These are phyloP conservation scores for Fusarium musae DNA, from an alignment of 2,329 filamentous ascomycete species.

Conservation along the genomic window DNA sequence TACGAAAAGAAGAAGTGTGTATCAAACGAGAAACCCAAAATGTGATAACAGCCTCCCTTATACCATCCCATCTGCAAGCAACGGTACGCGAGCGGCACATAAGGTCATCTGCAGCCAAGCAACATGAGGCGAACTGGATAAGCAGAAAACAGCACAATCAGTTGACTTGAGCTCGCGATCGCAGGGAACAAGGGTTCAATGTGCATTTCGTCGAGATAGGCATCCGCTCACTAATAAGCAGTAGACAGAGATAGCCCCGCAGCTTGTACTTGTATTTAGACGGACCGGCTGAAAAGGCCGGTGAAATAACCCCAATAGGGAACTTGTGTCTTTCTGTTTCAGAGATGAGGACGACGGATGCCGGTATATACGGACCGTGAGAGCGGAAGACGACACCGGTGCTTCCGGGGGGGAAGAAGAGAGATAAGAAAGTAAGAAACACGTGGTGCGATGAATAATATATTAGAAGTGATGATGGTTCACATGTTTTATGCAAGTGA, in stretches of 20 bases:
- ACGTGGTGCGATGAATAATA: neutral
- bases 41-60: slow-evolving; percentile 12
- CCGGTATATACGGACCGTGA: slow-evolving; percentile 43
- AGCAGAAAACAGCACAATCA: neutral
- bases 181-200: slow-evolving; percentile 31
- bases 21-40: neutral
- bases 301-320: slow-evolving; percentile 11
- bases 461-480: neutral
- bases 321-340: neutral
- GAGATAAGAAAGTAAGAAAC: neutral
- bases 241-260: neutral
- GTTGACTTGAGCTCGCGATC: neutral
- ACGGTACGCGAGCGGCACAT: slow-evolving; percentile 22
- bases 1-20: neutral
- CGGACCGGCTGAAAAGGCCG: slow-evolving; percentile 21
- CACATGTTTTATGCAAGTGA: neutral
- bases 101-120: slow-evolving; percentile 17
- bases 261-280: neutral
- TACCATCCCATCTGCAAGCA: slow-evolving; percentile 5
- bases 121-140: slow-evolving; percentile 10
- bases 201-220: slow-evolving; percentile 17
- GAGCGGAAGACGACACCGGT: slow-evolving; percentile 28
- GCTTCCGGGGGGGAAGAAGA: neutral
- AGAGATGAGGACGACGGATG: slow-evolving; percentile 10
- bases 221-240: slow-evolving; percentile 14